phyloP scores from a whole-genome alignment of 331 rosid species.

The Malus hybrid region DNA sequence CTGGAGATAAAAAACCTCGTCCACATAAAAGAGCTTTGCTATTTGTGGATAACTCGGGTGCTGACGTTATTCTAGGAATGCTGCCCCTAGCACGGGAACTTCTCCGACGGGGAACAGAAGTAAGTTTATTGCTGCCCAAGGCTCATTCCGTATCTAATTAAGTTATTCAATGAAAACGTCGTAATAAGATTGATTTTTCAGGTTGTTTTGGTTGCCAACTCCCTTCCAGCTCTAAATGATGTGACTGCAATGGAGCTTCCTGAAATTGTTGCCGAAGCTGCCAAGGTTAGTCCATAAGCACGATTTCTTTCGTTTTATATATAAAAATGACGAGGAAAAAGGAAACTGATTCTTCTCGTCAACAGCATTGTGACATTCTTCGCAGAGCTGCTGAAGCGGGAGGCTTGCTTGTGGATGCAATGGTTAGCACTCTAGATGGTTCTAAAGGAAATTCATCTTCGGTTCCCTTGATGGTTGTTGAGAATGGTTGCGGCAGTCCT shows the following conservation, averaged over 20 bases:
- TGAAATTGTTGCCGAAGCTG: constrained; percentile 87
- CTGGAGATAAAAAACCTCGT: constrained; percentile 40
- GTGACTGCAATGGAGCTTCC: constrained; percentile 89
- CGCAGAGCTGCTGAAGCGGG: constrained; percentile 95
- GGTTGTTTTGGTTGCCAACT: constrained; percentile 90
- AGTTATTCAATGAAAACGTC: background rate
- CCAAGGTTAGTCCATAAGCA: constrained; percentile 54
- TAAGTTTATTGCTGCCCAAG: constrained; percentile 19
- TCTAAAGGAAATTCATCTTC: constrained; percentile 43
- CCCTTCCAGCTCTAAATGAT: constrained; percentile 86
- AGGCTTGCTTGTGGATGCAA: constrained; percentile 89
- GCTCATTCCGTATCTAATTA: background rate
- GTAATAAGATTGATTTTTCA: constrained; percentile 27
- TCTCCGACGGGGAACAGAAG: constrained; percentile 86
- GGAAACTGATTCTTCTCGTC: constrained; percentile 22
- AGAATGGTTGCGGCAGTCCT: constrained; percentile 93
- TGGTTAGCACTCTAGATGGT: constrained; percentile 51
- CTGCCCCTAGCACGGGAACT: constrained; percentile 91
- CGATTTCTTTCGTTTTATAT: background rate
- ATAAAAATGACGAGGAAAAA: background rate
- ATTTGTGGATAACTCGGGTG: constrained; percentile 91
- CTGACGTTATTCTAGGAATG: constrained; percentile 88
- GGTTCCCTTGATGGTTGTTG: constrained; percentile 82
- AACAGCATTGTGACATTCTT: constrained; percentile 86
- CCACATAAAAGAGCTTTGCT: constrained; percentile 84